Percentiles rank a stretch among this genome's conserved stretches.
Evolutionary conservation across 2,329 filamentous ascomycete genomes (phyloP).

Genomic region (Xylariaceae sp.): DNA sequence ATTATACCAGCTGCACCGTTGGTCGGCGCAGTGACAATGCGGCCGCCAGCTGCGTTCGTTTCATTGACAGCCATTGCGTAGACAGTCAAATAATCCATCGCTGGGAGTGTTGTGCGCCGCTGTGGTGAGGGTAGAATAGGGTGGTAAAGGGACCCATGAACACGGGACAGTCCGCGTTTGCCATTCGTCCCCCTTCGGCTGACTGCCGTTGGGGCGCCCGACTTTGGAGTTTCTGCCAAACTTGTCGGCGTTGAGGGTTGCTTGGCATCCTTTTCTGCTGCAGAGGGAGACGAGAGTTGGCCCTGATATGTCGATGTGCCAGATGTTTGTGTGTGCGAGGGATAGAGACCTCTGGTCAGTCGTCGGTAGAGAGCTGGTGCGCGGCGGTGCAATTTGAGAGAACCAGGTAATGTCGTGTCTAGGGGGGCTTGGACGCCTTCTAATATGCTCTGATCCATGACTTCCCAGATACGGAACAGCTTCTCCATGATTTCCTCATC

Average conservation of each 20-base stretch:
- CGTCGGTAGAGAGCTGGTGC: slow-evolving; percentile 42
- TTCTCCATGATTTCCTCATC: slow-evolving; percentile 46
- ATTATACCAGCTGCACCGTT: slow-evolving; percentile 49
- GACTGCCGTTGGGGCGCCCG: slow-evolving; percentile 7
- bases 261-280: neutral
- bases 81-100: slow-evolving; percentile 47
- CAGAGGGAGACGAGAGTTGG: slow-evolving; percentile 11
- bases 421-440: slow-evolving; percentile 43
- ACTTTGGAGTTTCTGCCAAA: neutral
- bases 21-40: slow-evolving; percentile 47
- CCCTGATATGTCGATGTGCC: slow-evolving; percentile 7
- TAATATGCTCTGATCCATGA: slow-evolving; percentile 48
- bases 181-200: slow-evolving; percentile 11
- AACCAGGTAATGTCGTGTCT: slow-evolving; percentile 39
- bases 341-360: slow-evolving; percentile 42
- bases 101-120: slow-evolving; percentile 43
- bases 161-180: slow-evolving; percentile 33
- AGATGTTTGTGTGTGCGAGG: slow-evolving; percentile 26
- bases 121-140: slow-evolving; percentile 41
- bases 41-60: slow-evolving; percentile 47
- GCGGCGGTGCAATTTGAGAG: slow-evolving; percentile 42
- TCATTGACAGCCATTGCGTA: slow-evolving; percentile 50
- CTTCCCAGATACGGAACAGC: slow-evolving; percentile 44
- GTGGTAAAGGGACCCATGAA: slow-evolving; percentile 42
- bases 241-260: too few relatives aligned